Conservation (phyloP, 2,329 filamentous ascomycete genomes). For the Trichoderma asperellum region DNA sequence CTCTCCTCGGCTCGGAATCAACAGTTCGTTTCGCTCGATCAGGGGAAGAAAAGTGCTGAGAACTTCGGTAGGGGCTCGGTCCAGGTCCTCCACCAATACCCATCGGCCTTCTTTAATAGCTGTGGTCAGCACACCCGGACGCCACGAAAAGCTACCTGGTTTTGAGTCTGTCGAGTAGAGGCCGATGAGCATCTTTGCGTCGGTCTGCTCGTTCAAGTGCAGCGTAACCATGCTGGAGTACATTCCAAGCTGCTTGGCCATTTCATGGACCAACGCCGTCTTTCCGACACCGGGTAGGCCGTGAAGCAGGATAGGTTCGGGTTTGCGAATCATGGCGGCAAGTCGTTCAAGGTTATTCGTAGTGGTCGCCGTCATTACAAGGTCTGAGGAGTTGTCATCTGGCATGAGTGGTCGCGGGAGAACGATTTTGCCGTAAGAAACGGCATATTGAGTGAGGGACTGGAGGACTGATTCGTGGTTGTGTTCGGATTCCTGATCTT, state of each 20-base stretch:
- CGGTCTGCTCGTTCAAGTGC: slow-evolving; percentile 96
- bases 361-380: slow-evolving; percentile 75
- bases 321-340: slow-evolving; percentile 66
- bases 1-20: slow-evolving; percentile 88
- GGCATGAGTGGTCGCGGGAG: slow-evolving; percentile 65
- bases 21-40: slow-evolving; percentile 87
- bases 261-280: slow-evolving; percentile 80
- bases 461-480: slow-evolving; percentile 37
- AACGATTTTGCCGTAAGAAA: slow-evolving; percentile 67
- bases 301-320: slow-evolving; percentile 76
- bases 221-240: slow-evolving; percentile 85
- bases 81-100: slow-evolving; percentile 96
- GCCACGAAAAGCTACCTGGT: slow-evolving; percentile 90
- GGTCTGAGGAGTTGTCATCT: slow-evolving; percentile 50
- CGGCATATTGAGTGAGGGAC: slow-evolving; percentile 62
- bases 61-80: slow-evolving; percentile 92
- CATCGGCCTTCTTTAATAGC: slow-evolving; percentile 93
- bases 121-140: slow-evolving; percentile 88
- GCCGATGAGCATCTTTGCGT: slow-evolving; percentile 93
- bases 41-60: slow-evolving; percentile 90
- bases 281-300: slow-evolving; percentile 89
- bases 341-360: slow-evolving; percentile 71
- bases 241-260: slow-evolving; percentile 79
- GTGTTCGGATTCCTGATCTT: slow-evolving; percentile 22
- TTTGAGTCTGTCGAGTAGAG: slow-evolving; percentile 89